Conservation (phyloP, 331 rosid genomes). For the Malus hybrid region DNA sequence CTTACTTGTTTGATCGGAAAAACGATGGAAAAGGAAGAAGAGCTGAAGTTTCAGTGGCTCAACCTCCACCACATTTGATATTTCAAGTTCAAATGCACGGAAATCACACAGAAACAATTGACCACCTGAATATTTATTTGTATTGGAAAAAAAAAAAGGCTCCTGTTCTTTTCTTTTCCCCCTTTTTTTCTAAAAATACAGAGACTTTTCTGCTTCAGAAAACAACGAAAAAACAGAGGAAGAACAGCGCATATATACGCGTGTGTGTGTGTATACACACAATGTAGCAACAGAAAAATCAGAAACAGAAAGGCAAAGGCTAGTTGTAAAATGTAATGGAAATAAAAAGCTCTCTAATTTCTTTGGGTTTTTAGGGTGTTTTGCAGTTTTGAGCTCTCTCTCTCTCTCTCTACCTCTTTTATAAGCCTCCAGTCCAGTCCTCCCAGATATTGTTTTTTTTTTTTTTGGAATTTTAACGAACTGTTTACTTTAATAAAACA, state of each 20-base stretch:
- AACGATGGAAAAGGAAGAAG: slow-evolving; percentile 29
- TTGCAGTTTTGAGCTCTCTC: neutral
- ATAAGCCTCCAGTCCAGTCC: neutral
- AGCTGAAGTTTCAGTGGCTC: slow-evolving; percentile 30
- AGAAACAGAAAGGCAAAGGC: neutral
- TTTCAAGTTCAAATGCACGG: too few relatives aligned
- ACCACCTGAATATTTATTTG: too few relatives aligned
- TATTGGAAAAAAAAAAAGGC: neutral
- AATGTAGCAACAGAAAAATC: slow-evolving; percentile 11
- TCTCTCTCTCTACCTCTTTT: neutral
- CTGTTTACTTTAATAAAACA: too few relatives aligned
- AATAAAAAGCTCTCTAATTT: too few relatives aligned
- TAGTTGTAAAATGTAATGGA: neutral
- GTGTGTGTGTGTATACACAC: neutral
- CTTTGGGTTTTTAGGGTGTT: neutral
- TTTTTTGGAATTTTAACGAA: too few relatives aligned
- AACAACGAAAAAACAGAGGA: slow-evolving; percentile 28
- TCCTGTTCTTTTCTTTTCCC: neutral
- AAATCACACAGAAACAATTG: slow-evolving; percentile 12
- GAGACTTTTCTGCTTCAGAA: slow-evolving; percentile 23
- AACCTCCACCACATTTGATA: slow-evolving; percentile 12
- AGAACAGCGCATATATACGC: neutral
- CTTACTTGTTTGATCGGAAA: slow-evolving; percentile 45
- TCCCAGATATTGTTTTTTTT: too few relatives aligned
- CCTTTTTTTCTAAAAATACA: neutral